These are phyloP conservation scores for Nannochloropsis granulata DNA, from an alignment of 108 stramenopile genomes.

Conservation along the genomic window DNA sequence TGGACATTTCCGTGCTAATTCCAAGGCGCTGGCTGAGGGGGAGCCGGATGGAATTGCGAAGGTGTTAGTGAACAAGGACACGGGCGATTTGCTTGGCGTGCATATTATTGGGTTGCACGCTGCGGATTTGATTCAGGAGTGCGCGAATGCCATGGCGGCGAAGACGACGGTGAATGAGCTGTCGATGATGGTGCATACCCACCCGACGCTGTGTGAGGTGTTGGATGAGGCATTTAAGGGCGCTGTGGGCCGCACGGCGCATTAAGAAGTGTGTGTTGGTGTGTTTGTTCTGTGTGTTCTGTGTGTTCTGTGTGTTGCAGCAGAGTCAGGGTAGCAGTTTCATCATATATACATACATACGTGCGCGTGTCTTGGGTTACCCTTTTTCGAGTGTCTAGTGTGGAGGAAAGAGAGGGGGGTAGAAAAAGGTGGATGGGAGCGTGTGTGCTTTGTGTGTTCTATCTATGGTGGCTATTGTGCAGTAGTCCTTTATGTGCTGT, in stretches of 20 bases:
- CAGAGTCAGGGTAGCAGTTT: neutral
- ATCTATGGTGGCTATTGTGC: too few relatives aligned
- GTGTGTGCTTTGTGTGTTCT: too few relatives aligned
- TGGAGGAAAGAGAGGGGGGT: neutral
- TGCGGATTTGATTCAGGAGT: constrained; percentile 97
- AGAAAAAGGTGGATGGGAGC: neutral
- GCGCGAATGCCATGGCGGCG: constrained; percentile 90
- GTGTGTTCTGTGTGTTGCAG: too few relatives aligned
- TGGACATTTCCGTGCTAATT: constrained; percentile 90
- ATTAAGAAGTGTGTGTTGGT: constrained; percentile 42
- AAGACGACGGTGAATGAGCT: constrained; percentile 91
- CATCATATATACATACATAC: neutral
- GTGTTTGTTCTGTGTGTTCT: neutral
- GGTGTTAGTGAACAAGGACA: constrained; percentile 93
- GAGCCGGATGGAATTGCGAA: constrained; percentile 96
- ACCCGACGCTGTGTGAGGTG: constrained; percentile 93
- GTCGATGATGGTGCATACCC: constrained; percentile 96
- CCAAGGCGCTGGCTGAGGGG: constrained; percentile 94
- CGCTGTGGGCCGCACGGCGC: constrained; percentile 85
- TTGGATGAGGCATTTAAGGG: constrained; percentile 98
- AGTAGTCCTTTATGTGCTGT: too few relatives aligned
- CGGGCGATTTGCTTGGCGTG: constrained; percentile 83
- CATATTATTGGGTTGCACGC: constrained; percentile 97
- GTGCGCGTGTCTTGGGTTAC: neutral
- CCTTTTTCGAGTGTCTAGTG: neutral